These are phyloP conservation scores for Gastrolobium bilobum DNA, from an alignment of 306 rosid species.

Conservation along the genomic window DNA sequence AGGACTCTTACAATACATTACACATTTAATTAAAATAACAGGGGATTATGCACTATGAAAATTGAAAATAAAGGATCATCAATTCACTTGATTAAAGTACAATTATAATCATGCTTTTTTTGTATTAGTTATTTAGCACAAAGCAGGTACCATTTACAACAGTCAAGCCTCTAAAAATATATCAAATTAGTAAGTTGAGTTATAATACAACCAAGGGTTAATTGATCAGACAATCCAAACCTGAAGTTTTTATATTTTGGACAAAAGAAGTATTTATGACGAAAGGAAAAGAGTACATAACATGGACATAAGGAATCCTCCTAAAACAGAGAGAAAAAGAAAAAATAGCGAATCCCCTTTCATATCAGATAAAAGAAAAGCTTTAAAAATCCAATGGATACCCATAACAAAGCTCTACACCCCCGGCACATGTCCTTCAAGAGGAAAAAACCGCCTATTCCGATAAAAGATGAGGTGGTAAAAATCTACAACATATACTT, in stretches of 20 bases:
- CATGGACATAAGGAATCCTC: slow-evolving; percentile 9
- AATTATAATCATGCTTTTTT: background rate
- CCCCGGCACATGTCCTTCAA: slow-evolving; percentile 1
- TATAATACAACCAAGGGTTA: slow-evolving; percentile 34
- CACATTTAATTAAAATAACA: slow-evolving; percentile 24
- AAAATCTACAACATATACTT: background rate
- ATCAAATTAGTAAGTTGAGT: slow-evolving; percentile 6
- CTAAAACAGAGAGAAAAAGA: background rate
- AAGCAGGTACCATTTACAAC: slow-evolving; percentile 31
- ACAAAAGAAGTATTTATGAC: slow-evolving; percentile 5
- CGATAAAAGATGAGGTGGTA: background rate
- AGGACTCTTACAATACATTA: slow-evolving; percentile 20
- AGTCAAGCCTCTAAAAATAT: slow-evolving; percentile 33
- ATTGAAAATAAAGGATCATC: slow-evolving; percentile 31
- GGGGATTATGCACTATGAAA: slow-evolving; percentile 27
- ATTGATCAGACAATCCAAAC: background rate
- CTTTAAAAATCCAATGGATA: background rate
- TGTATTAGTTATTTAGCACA: slow-evolving; percentile 29
- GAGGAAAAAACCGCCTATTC: background rate
- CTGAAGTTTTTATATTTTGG: background rate
- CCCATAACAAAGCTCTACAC: background rate
- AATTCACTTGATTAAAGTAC: slow-evolving; percentile 34
- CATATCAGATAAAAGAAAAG: slow-evolving; percentile 3
- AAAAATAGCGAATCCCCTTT: background rate
- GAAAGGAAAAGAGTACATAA: slow-evolving; percentile 14